These are phyloP conservation scores for Paecilomyces variotii DNA, from an alignment of 2,329 filamentous ascomycete species.

Conservation along the genomic window DNA sequence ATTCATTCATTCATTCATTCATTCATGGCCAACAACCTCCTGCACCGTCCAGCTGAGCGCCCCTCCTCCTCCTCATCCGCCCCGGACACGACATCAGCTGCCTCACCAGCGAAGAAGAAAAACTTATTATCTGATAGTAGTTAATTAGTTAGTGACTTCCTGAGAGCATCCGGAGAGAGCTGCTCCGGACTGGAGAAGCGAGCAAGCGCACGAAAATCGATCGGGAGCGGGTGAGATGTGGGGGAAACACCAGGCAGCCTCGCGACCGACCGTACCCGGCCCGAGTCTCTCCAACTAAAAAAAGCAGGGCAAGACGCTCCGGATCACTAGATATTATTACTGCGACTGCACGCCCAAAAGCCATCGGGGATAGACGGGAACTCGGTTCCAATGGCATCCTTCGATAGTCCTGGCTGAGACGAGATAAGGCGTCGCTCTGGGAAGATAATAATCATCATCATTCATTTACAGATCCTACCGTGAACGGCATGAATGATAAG, in stretches of 20 bases:
- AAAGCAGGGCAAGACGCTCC: neutral
- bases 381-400: neutral
- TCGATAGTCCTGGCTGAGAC: neutral
- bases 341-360: neutral
- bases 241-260: neutral
- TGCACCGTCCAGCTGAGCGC: neutral
- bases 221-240: neutral
- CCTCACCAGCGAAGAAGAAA: too few species aligned
- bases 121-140: neutral
- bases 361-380: neutral
- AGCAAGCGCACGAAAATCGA: neutral
- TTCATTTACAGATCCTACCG: neutral
- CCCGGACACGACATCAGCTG: too few species aligned
- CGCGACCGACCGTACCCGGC: neutral
- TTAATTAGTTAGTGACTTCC: neutral
- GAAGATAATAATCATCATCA: too few species aligned
- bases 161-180: neutral
- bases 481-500: neutral
- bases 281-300: neutral
- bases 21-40: neutral
- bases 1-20: too few species aligned
- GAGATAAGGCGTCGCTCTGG: neutral
- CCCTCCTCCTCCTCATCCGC: neutral
- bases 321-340: too few species aligned
- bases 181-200: neutral